Percentiles rank a stretch among this genome's conserved stretches.
These are phyloP conservation scores for Nothophytophthora sp. DNA, from an alignment of 352 stramenopile genomes.

Conservation along the genomic window DNA sequence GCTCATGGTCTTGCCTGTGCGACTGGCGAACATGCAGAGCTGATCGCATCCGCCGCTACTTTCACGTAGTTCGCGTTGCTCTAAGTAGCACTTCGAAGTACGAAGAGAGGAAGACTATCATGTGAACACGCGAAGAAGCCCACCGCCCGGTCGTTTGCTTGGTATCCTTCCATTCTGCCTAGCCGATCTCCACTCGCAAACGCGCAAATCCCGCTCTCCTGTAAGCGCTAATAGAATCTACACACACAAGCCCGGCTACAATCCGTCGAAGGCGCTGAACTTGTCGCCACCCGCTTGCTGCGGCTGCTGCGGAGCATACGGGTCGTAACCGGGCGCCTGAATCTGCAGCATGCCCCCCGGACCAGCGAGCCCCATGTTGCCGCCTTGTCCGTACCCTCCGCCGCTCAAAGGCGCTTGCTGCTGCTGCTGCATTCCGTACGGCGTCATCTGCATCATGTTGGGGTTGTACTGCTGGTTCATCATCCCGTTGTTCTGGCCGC, in stretches of 20 bases:
- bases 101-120: too few relatives aligned
- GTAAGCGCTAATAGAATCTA: conserved; percentile 44
- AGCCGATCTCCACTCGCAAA: too few relatives aligned
- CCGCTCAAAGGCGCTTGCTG: conserved; percentile 50
- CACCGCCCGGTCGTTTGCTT: too few relatives aligned
- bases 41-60: too few relatives aligned
- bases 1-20: too few relatives aligned
- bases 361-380: conserved; percentile 45
- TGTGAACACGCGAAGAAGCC: too few relatives aligned
- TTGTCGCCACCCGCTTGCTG: conserved; percentile 43
- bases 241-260: conserved; percentile 48
- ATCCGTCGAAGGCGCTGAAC: conserved; percentile 81
- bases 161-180: too few relatives aligned
- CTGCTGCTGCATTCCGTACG: conserved; percentile 62
- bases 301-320: conserved; percentile 54
- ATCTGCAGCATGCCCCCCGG: conserved; percentile 74
- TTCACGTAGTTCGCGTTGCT: too few relatives aligned
- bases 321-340: conserved; percentile 55
- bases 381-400: conserved; percentile 36
- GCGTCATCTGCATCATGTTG: conserved; percentile 77
- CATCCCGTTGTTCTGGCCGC: conserved; percentile 37
- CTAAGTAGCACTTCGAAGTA: too few relatives aligned
- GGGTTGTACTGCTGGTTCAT: conserved; percentile 57
- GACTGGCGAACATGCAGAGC: too few relatives aligned
- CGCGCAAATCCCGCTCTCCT: conserved; percentile 1